Conservation (phyloP, 2,329 filamentous ascomycete genomes). For the Pestalotiopsis sp. region DNA sequence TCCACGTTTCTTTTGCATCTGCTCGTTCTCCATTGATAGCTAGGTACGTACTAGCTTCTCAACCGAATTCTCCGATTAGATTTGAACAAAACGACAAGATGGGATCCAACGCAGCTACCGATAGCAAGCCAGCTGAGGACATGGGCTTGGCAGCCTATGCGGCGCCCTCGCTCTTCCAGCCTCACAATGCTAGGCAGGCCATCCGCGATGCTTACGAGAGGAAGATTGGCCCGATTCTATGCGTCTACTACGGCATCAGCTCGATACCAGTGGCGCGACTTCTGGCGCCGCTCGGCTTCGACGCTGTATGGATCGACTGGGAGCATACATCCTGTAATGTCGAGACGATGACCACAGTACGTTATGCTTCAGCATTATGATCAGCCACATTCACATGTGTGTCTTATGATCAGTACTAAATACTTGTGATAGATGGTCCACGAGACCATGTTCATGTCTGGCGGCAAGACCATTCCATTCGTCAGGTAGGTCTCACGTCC, state of each 20-base stretch:
- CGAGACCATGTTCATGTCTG: slow-evolving; percentile 48
- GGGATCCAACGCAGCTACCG: background rate
- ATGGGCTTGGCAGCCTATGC: slow-evolving; percentile 45
- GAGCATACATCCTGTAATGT: slow-evolving; percentile 50
- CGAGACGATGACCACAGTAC: slow-evolving; percentile 44
- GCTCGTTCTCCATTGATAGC: too few species aligned
- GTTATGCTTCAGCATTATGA: background rate
- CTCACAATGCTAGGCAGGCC: slow-evolving; percentile 46
- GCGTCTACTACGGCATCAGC: slow-evolving; percentile 44
- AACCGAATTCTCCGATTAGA: background rate
- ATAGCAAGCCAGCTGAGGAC: background rate
- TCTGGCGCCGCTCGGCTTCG: slow-evolving; percentile 45
- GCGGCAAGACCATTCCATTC: slow-evolving; percentile 46
- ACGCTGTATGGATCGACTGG: slow-evolving; percentile 50
- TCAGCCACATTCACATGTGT: background rate
- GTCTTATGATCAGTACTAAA: background rate
- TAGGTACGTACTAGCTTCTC: background rate
- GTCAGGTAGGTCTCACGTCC: slow-evolving; percentile 36
- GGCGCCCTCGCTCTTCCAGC: slow-evolving; percentile 49
- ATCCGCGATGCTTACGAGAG: slow-evolving; percentile 48
- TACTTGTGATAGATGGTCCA: slow-evolving; percentile 43
- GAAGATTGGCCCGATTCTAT: slow-evolving; percentile 46
- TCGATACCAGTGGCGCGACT: slow-evolving; percentile 42
- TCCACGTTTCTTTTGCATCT: background rate
- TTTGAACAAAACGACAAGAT: background rate